These are phyloP conservation scores for Macrocybe gigantea DNA, from an alignment of 768 basidiomycete genomes.

Conservation along the genomic window DNA sequence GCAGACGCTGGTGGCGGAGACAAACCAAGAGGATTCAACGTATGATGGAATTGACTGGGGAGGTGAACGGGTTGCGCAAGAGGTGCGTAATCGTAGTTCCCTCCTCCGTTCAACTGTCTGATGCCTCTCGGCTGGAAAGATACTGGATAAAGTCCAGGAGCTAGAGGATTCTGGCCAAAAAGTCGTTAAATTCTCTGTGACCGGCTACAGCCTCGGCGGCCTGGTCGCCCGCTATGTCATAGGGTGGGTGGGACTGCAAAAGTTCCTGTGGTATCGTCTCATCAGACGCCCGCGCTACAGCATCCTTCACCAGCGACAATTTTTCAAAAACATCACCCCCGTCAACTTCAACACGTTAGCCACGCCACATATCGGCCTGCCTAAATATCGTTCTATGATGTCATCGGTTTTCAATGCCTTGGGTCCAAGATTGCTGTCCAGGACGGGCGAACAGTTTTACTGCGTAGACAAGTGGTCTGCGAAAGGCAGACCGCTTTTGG, in stretches of 20 bases:
- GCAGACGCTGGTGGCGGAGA: conserved; percentile 57
- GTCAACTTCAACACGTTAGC: conserved; percentile 82
- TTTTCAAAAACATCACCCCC: conserved; percentile 67
- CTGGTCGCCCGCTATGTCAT: conserved; percentile 75
- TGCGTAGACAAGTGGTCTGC: conserved; percentile 68
- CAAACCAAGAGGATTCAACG: conserved; percentile 60
- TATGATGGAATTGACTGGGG: conserved; percentile 87
- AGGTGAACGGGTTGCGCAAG: conserved; percentile 72
- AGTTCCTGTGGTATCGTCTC: background rate
- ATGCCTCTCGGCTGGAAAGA: conserved; percentile 27
- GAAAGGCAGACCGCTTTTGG: conserved; percentile 59
- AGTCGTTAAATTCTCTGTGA: conserved; percentile 67
- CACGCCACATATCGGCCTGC: conserved; percentile 78
- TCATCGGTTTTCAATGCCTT: conserved; percentile 48
- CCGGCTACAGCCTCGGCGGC: conserved; percentile 80
- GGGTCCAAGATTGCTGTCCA: conserved; percentile 64
- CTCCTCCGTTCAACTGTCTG: background rate
- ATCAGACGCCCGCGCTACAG: conserved; percentile 23
- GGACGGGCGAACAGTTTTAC: conserved; percentile 80
- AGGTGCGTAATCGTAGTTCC: conserved; percentile 39
- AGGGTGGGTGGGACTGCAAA: conserved; percentile 39
- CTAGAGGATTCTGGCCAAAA: conserved; percentile 46
- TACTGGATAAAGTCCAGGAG: conserved; percentile 47
- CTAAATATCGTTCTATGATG: conserved; percentile 52
- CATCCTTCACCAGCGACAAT: conserved; percentile 57